Base-by-base conservation (phyloP, 2,329 filamentous ascomycete genomes). In the Aspergillus sp. region DNA sequence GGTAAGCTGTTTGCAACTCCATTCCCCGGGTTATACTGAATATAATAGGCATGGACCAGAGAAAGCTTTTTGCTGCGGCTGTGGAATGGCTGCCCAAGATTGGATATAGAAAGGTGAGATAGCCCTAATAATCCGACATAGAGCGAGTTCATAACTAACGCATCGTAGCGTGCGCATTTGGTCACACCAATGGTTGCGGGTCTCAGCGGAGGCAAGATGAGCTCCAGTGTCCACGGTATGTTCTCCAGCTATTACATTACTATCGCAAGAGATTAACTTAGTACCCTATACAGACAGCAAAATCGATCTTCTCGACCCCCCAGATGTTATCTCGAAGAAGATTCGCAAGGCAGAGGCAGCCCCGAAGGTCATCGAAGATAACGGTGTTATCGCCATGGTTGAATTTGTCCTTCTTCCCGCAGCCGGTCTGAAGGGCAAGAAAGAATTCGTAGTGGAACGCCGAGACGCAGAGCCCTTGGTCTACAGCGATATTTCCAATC, bases 111-210 rank as follows among this genome's bases (percentile, higher is more conserved):
- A 85, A 89, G 74, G 79, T 80, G 63, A 18, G 60, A 51, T 11
- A 44, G 7, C n/a, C n/a, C n/a, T n/a, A 41, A 8, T 11, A 22
- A 15, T 11, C 30, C 12, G 1, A 5, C n/a, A 13, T 12, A 17
- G 17, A 39, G 4, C 6, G 9, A 38, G n/a, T 11, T 7, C 47
- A 30, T 55, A 39, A 53, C 26, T 17, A 15, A 68, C 74, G 53
- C 74, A 39, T 53, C 74, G 32, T 48, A 73, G 76, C 76, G 90
- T 68, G 82, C 89, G 68, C 86, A 91, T 74, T 67, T 92, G 55
- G 88, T 92, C 82, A 92, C 92, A 74, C 86, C 91, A 18, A 96
- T 98, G 89, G 89, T 98, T 17, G 88, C 93, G 0, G 93, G 95
- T 39, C 80, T 98, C 11, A 81, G 83, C 63, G 88, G 91, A 38